Evolutionary conservation across 208 protist species (phyloP), one percentile per base, ranked within the genome.

Genomic region (Acanthamoeba royreba): DNA sequence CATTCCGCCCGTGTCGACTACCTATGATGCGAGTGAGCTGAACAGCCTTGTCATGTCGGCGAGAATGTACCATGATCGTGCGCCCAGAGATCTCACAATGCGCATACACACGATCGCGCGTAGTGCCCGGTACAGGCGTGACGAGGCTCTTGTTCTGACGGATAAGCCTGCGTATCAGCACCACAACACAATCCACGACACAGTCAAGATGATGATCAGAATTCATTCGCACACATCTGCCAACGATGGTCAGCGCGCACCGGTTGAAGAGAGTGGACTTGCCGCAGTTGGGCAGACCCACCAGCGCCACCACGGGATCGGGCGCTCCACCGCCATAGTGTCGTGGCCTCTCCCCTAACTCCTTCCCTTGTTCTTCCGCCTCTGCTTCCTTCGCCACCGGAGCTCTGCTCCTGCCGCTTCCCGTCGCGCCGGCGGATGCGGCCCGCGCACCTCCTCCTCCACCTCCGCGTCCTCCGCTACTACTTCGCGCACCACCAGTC

Each of bases 401-500:
- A n/a, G n/a, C n/a, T n/a, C n/a, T n/a, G n/a, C n/a, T n/a, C n/a
- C n/a, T n/a, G n/a, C n/a, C n/a, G n/a, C n/a, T n/a, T n/a, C n/a
- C n/a, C n/a, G n/a, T n/a, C n/a, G n/a, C n/a, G n/a, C n/a, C n/a
- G n/a, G n/a, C n/a, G n/a, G n/a, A n/a, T n/a, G n/a, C n/a, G n/a
- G n/a, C n/a, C n/a, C n/a, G n/a, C n/a, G n/a, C n/a, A n/a, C n/a
- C n/a, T n/a, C n/a, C n/a, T n/a, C n/a, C n/a, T n/a, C n/a, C n/a
- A n/a, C n/a, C n/a, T n/a, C n/a, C n/a, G n/a, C n/a, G n/a, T n/a
- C n/a, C n/a, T n/a, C n/a, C n/a, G n/a, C n/a, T n/a, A n/a, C n/a
- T n/a, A 88, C 49, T 11, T 77, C 93, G 15, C 94, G 85, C 13
- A 95, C 89, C 1, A 94, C 94, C 4, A 95, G 98, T 1, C 98